Evolutionary conservation across 2,329 filamentous ascomycete species (phyloP).

Genomic region (Aspergillus sp.): DNA sequence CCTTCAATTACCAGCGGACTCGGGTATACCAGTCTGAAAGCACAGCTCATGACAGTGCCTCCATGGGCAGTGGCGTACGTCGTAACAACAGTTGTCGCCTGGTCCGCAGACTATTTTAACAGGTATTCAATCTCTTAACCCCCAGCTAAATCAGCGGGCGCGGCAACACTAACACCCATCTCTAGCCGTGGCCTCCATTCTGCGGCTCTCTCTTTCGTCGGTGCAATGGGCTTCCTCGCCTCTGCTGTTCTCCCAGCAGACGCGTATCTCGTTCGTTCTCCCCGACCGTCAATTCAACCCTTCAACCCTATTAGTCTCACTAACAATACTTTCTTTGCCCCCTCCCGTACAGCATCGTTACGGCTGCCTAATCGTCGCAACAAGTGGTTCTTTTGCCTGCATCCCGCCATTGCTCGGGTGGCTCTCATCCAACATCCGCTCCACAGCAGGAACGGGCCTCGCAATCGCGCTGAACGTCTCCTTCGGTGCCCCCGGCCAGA

Average conservation of each 20-base stretch:
- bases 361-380: constrained; percentile 67
- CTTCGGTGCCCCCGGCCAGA: constrained; percentile 68
- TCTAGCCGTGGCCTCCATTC: constrained; percentile 52
- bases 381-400: constrained; percentile 66
- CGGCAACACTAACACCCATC: constrained; percentile 19
- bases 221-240: constrained; percentile 59
- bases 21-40: constrained; percentile 55
- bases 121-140: constrained; percentile 21
- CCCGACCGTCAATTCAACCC: not conserved
- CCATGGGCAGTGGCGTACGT: constrained; percentile 63
- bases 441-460: constrained; percentile 64
- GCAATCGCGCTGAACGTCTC: constrained; percentile 71
- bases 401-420: constrained; percentile 71
- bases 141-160: constrained; percentile 22
- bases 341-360: constrained; percentile 54
- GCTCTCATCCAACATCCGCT: constrained; percentile 67
- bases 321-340: not conserved
- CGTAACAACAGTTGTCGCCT: constrained; percentile 53
- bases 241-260: constrained; percentile 64
- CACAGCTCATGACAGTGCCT: constrained; percentile 67
- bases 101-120: constrained; percentile 59
- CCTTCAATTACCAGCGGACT: constrained; percentile 64
- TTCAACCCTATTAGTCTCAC: not conserved
- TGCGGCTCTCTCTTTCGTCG: constrained; percentile 50
- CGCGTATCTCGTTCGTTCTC: constrained; percentile 49